Evolutionary conservation across 331 rosid species (phyloP).

Genomic region (Ulmus americana): DNA sequence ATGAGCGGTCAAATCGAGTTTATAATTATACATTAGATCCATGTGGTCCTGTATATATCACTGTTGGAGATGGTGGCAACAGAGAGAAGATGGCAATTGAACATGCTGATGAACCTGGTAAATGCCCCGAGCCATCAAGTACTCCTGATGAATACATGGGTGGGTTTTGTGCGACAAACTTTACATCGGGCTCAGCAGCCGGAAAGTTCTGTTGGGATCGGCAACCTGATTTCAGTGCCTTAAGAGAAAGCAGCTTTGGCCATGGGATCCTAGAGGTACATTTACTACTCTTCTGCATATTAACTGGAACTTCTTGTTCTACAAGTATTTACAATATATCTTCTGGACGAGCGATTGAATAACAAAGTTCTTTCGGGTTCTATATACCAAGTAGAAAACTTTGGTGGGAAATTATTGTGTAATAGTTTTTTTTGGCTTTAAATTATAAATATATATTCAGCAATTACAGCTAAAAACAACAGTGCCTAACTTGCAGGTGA

Average conservation of each 20-base stretch:
- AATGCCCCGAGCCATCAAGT: conserved; percentile 54
- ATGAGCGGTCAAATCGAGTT: conserved; percentile 80
- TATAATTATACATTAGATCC: conserved; percentile 65
- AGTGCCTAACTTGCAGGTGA: conserved; percentile 44
- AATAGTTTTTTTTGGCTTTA: neutral
- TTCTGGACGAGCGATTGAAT: conserved; percentile 1
- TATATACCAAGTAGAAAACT: neutral
- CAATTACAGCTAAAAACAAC: neutral
- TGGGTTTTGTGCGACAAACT: conserved; percentile 58
- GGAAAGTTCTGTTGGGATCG: conserved; percentile 73
- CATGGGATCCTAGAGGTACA: conserved; percentile 69
- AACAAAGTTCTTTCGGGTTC: neutral
- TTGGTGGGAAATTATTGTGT: neutral
- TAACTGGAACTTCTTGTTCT: neutral
- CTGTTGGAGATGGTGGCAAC: conserved; percentile 86
- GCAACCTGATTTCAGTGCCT: conserved; percentile 67
- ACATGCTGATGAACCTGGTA: conserved; percentile 60
- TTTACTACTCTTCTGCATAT: conserved; percentile 7
- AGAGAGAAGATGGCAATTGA: conserved; percentile 72
- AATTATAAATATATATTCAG: neutral
- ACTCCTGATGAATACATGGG: conserved; percentile 46
- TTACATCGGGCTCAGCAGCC: conserved; percentile 56
- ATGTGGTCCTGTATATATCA: conserved; percentile 68
- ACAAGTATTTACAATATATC: neutral
- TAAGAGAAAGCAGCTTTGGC: conserved; percentile 75